Percentiles rank a stretch among this genome's conserved stretches.
Evolutionary conservation across 371 early-diverging fungal genomes (phyloP).

Genomic region (Syncephalastrum sp.): DNA sequence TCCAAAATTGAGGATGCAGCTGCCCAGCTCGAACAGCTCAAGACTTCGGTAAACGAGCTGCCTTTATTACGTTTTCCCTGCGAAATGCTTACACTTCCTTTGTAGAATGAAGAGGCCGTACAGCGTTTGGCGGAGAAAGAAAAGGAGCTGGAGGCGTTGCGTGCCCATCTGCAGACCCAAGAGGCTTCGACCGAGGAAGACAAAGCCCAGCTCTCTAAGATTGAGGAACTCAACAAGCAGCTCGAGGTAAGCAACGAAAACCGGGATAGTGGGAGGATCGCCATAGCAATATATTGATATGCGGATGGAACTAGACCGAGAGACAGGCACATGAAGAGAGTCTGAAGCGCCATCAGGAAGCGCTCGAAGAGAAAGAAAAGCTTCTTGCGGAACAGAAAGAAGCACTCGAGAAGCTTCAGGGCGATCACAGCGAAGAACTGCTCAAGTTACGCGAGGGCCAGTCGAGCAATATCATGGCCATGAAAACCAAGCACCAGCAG

Average conservation of each 20-base stretch:
- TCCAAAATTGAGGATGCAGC: conserved; percentile 26
- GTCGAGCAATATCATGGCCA: conserved; percentile 19
- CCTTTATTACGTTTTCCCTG: not conserved
- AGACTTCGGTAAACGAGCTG: conserved; percentile 23
- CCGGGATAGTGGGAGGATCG: not conserved
- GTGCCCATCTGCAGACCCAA: conserved; percentile 8
- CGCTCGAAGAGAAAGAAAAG: conserved; percentile 39
- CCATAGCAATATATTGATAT: not conserved
- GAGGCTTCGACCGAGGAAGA: conserved; percentile 26
- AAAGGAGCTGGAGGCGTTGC: conserved; percentile 37
- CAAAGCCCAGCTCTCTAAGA: conserved; percentile 20
- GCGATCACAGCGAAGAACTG: conserved; percentile 27
- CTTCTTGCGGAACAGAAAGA: conserved; percentile 35
- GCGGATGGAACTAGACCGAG: conserved; percentile 19
- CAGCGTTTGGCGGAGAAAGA: conserved; percentile 36
- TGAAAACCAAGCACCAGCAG: conserved; percentile 37
- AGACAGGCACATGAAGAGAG: conserved; percentile 41
- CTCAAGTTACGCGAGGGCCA: conserved; percentile 31
- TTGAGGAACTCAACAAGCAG: conserved; percentile 34
- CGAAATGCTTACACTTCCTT: not conserved
- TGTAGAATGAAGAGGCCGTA: conserved; percentile 42
- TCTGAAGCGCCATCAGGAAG: conserved; percentile 35
- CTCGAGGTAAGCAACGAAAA: conserved; percentile 25
- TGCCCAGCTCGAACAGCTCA: conserved; percentile 33
- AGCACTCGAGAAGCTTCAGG: conserved; percentile 21